Conservation (phyloP, 2,329 filamentous ascomycete species). For the Ophiostoma perfectum region DNA sequence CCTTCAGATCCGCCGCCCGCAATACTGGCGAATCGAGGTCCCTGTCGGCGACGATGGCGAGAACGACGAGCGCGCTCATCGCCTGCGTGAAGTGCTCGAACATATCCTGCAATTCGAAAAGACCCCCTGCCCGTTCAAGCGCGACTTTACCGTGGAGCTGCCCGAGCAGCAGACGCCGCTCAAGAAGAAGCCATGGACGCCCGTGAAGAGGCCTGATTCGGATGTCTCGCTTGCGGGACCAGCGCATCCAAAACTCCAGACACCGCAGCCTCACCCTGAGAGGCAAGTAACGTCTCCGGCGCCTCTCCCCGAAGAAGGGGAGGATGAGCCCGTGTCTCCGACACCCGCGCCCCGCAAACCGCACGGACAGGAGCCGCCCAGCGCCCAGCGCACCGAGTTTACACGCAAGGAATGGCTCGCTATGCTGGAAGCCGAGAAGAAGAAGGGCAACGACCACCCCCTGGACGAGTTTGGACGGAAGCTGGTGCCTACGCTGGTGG, state of each 20-base stretch:
- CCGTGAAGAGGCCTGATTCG: conserved; percentile 36
- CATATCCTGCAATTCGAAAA: conserved; percentile 79
- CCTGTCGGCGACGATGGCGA: conserved; percentile 56
- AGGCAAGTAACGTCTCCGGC: not conserved
- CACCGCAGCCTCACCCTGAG: conserved; percentile 4
- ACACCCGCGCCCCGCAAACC: not conserved
- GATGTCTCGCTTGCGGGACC: conserved; percentile 29
- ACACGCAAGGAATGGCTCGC: conserved; percentile 24
- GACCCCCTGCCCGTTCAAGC: conserved; percentile 78
- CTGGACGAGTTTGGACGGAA: conserved; percentile 24
- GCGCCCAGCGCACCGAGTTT: conserved; percentile 18
- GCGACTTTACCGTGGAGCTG: conserved; percentile 67
- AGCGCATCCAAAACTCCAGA: not conserved
- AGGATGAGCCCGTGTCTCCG: not conserved
- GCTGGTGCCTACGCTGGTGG: conserved; percentile 25
- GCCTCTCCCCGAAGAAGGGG: conserved; percentile 7
- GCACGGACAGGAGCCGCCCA: not conserved
- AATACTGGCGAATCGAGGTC: conserved; percentile 87
- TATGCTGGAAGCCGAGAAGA: conserved; percentile 24
- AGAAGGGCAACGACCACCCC: conserved; percentile 16
- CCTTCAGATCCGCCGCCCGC: conserved; percentile 74
- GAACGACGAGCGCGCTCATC: conserved; percentile 58
- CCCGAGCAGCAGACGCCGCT: conserved; percentile 63
- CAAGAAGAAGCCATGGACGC: conserved; percentile 64
- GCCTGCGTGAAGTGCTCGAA: conserved; percentile 63